Evolutionary conservation across 2,329 filamentous ascomycete species (phyloP), one percentile per base, ranked within the genome.

Genomic region (Ploettnerulaceae sp.): DNA sequence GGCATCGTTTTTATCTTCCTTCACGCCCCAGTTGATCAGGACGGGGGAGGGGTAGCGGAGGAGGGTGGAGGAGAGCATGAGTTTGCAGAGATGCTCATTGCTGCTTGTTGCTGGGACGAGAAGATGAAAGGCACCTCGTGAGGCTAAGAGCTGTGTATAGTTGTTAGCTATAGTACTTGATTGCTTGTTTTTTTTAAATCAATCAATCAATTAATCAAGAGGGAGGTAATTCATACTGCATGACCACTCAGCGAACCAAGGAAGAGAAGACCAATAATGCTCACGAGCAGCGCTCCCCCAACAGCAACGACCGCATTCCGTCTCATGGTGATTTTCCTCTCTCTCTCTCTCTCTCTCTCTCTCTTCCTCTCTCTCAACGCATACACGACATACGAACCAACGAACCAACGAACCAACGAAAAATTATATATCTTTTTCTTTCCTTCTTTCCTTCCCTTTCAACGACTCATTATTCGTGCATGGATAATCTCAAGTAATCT

Each of bases 201-300:
- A n/a, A n/a, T n/a, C n/a, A n/a, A n/a, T n/a, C n/a, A n/a, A n/a
- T n/a, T n/a, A n/a, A n/a, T n/a, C n/a, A n/a, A n/a, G n/a, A n/a
- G n/a, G n/a, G n/a, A n/a, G n/a, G n/a, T n/a, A n/a, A n/a, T n/a
- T n/a, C n/a, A n/a, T n/a, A n/a, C n/a, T n/a, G n/a, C n/a, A n/a
- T n/a, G n/a, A n/a, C n/a, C n/a, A n/a, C n/a, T n/a, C n/a, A n/a
- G n/a, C n/a, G n/a, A n/a, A n/a, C n/a, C n/a, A n/a, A n/a, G n/a
- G n/a, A n/a, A n/a, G n/a, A n/a, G 20, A 36, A 36, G 20, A 36
- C 33, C 33, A 18, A 36, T 8, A n/a, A 36, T 36, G 33, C 33
- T 36, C 20, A 11, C 33, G n/a, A 36, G 24, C 12, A 36, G 33
- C 7, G 33, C 33, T 1, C 33, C 33, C 12, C 33, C 33, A 24